Evolutionary conservation across 192 early-diverging fungal genomes (phyloP).

Genomic region (Geranomyces variabilis): DNA sequence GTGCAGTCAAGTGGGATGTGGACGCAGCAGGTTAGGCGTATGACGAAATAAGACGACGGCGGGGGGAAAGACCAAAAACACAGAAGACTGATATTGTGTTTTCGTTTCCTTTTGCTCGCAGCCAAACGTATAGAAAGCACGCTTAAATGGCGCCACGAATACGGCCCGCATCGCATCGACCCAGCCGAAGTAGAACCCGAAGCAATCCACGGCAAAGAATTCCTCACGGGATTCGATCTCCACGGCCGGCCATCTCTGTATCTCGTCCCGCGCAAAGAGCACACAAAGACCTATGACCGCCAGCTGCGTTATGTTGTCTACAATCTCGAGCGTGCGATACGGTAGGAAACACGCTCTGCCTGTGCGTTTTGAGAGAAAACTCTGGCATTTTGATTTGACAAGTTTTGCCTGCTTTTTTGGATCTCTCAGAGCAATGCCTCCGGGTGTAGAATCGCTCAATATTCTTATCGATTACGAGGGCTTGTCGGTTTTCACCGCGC

Average conservation of each 20-base stretch:
- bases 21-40: slow-evolving; percentile 51
- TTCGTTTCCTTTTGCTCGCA: not conserved
- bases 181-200: slow-evolving; percentile 77
- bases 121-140: slow-evolving; percentile 69
- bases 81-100: no score
- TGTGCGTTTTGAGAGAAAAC: no score
- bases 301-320: slow-evolving; percentile 85
- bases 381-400: not conserved
- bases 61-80: not conserved
- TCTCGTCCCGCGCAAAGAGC: slow-evolving; percentile 57
- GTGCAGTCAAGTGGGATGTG: slow-evolving; percentile 73
- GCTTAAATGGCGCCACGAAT: slow-evolving; percentile 77
- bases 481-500: slow-evolving; percentile 71
- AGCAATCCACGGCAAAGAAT: slow-evolving; percentile 79
- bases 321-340: slow-evolving; percentile 76
- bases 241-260: slow-evolving; percentile 10
- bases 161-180: slow-evolving; percentile 69
- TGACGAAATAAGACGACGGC: not conserved
- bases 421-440: slow-evolving; percentile 69
- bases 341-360: no score
- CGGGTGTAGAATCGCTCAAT: slow-evolving; percentile 73
- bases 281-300: slow-evolving; percentile 70
- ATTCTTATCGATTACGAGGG: slow-evolving; percentile 85
- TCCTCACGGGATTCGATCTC: slow-evolving; percentile 49
- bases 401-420: not conserved